Evolutionary conservation across 169 alveolate species (phyloP), one percentile per base, ranked within the genome.

Genomic region (Plasmodium falciparum): DNA sequence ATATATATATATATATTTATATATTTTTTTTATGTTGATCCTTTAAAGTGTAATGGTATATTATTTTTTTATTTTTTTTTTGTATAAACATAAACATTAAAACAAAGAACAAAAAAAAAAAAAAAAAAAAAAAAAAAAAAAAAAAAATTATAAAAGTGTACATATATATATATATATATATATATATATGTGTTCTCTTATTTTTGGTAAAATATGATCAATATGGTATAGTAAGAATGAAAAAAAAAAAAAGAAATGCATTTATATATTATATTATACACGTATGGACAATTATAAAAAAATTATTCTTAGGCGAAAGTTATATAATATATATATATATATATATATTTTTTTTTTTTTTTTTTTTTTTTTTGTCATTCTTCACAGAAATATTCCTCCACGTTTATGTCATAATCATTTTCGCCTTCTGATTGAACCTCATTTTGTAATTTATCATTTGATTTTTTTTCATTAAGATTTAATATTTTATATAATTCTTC

Each of bases 381-480:
- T 47, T 39, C 71, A 15, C 61, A 76, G 24, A 76, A 76, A 56
- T 76, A 76, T n/a, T 76, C 89, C 11, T 76, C 89, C 0, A 76
- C 76, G 7, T 54, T 54, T 0, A 54, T n/a, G 33, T 66, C 76
- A 63, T 73, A 58, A 49, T 63, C 75, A 29, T 52, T 65, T 24
- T 49, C 78, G 1, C 29, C 70, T 13, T 9, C 39, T 24, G 52
- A 39, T 8, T 76, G 74, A 26, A 26, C 5, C 39, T 26, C 39
- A 26, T 2, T 26, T 26, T 26, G n/a, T 13, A 13, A 20, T 22
- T 33, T 4, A 8, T 15, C 89, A 43, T 58, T 66, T 20, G 63
- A 47, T 12, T 29, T 24, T 45, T 76, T 56, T 22, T 76, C 62
- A 69, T 76, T 65, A 13, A 62, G 39, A 12, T 26, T 26, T 63